These are phyloP conservation scores for Erysimum cheiri DNA, from an alignment of 441 rosid genomes.

Conservation along the genomic window DNA sequence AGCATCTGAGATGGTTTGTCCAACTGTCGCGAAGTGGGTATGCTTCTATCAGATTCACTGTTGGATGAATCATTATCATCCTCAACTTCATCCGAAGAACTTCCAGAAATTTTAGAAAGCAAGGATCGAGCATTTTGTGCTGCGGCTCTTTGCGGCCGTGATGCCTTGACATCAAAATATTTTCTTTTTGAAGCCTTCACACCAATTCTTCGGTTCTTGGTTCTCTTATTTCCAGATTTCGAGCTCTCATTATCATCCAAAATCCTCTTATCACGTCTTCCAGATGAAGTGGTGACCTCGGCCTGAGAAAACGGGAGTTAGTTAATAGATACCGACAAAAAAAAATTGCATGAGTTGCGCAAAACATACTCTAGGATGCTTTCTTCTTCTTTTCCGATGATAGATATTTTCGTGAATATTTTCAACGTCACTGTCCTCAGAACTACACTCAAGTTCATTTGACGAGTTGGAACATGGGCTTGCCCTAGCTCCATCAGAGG, in stretches of 20 bases:
- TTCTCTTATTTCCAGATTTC: constrained; percentile 48
- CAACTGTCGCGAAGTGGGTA: constrained; percentile 45
- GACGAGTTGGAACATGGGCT: constrained; percentile 58
- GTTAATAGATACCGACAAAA: constrained; percentile 36
- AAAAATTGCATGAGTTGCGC: constrained; percentile 30
- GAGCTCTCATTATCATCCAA: constrained; percentile 60
- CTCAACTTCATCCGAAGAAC: constrained; percentile 64
- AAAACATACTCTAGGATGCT: constrained; percentile 56
- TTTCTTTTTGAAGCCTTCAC: constrained; percentile 56
- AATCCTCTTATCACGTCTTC: constrained; percentile 69
- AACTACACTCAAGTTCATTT: constrained; percentile 65
- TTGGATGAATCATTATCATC: constrained; percentile 58
- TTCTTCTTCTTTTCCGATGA: constrained; percentile 67
- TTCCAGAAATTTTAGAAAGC: constrained; percentile 71
- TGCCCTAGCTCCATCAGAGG: constrained; percentile 66
- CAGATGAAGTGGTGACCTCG: constrained; percentile 53
- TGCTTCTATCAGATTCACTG: constrained; percentile 55
- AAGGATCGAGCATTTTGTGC: constrained; percentile 75
- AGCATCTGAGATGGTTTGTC: constrained; percentile 47
- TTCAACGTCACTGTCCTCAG: constrained; percentile 62
- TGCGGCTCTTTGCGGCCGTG: constrained; percentile 79
- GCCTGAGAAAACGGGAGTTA: constrained; percentile 53
- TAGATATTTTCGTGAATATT: constrained; percentile 50
- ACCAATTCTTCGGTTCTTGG: constrained; percentile 52
- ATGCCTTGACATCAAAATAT: constrained; percentile 55